These are phyloP conservation scores for Cryptococcus sp. DNA, from an alignment of 1,284 basidiomycete genomes.

Conservation along the genomic window DNA sequence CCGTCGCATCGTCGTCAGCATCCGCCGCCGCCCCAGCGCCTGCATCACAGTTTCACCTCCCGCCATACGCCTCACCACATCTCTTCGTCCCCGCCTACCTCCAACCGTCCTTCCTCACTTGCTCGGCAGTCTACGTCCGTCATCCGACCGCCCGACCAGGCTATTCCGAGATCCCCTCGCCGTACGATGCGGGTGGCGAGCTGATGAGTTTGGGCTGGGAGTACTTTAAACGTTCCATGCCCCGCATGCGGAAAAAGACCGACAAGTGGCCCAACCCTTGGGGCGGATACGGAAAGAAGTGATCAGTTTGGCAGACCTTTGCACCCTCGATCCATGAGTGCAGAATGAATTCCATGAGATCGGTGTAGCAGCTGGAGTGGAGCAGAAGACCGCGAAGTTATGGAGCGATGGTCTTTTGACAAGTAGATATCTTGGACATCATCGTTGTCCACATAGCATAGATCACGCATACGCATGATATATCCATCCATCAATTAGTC, in stretches of 20 bases:
- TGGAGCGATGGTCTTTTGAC: too few species aligned
- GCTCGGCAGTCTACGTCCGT: slow-evolving; percentile 89
- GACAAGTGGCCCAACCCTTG: slow-evolving; percentile 67
- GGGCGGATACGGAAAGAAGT: slow-evolving; percentile 26
- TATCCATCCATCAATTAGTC: not conserved
- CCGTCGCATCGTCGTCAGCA: slow-evolving; percentile 16
- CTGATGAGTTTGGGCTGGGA: slow-evolving; percentile 83
- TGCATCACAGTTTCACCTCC: slow-evolving; percentile 69
- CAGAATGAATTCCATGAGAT: too few species aligned
- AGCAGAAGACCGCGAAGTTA: not conserved
- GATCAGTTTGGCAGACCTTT: too few species aligned
- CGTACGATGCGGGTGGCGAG: slow-evolving; percentile 89
- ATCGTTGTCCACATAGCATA: too few species aligned
- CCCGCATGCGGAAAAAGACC: slow-evolving; percentile 66
- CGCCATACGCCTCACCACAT: slow-evolving; percentile 83
- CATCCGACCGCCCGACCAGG: slow-evolving; percentile 91
- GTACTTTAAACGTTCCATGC: slow-evolving; percentile 69
- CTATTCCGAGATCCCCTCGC: slow-evolving; percentile 89
- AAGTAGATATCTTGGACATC: too few species aligned
- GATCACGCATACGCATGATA: not conserved
- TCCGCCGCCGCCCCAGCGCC: slow-evolving; percentile 21
- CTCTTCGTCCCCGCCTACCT: slow-evolving; percentile 96
- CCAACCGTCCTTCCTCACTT: slow-evolving; percentile 85
- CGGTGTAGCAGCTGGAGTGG: not conserved
- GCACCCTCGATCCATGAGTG: slow-evolving; percentile 15